These are phyloP conservation scores for Prunus fruticosa DNA, from an alignment of 306 rosid species.

Conservation along the genomic window DNA sequence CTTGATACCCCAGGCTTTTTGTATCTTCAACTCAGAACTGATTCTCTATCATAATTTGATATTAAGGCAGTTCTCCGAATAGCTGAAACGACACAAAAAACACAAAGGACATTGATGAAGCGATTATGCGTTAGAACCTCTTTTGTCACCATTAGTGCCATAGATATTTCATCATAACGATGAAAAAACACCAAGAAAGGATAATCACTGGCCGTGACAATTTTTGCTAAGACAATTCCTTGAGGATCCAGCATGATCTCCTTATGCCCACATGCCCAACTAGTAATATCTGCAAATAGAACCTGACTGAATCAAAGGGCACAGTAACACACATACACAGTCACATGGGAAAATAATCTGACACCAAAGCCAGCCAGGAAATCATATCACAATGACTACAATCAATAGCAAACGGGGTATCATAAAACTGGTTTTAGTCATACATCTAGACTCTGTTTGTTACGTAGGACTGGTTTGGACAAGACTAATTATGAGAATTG, in stretches of 20 bases:
- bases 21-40: neutral
- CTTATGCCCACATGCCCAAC: neutral
- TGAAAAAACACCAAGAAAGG: neutral
- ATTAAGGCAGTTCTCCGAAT: constrained; percentile 6
- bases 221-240: neutral
- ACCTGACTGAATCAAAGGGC: neutral
- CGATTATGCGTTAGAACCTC: neutral
- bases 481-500: no score
- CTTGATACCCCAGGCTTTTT: constrained; percentile 1
- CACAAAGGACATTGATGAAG: constrained; percentile 3
- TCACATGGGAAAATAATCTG: neutral
- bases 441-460: no score
- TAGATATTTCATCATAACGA: neutral
- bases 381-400: neutral
- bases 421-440: neutral
- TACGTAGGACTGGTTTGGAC: no score
- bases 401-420: neutral
- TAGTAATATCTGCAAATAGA: neutral
- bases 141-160: constrained; percentile 16
- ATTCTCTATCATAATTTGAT: constrained; percentile 7
- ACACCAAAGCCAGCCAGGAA: neutral
- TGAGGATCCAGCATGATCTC: neutral
- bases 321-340: neutral
- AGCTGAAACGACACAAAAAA: constrained; percentile 27
- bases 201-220: neutral